Evolutionary conservation across 108 stramenopile genomes (phyloP).

Genomic region (Craspedostauros australis): DNA sequence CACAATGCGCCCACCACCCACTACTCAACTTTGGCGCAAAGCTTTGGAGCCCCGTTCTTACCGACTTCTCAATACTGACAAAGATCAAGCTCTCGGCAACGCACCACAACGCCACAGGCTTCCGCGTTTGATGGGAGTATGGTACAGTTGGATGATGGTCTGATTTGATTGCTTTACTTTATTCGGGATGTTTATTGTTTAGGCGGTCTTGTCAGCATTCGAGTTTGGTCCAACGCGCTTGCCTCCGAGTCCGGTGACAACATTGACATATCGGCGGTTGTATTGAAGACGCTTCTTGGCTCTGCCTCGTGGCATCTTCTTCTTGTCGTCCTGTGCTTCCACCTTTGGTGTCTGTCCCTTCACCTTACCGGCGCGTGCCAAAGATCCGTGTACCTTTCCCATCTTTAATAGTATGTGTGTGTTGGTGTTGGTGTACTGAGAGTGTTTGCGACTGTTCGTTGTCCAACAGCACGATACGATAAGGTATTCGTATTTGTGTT

Average conservation of each 20-base stretch:
- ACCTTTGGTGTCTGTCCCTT: conserved; percentile 99
- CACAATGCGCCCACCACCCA: too few species aligned
- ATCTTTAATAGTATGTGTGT: conserved; percentile 30
- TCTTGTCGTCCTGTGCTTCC: conserved; percentile 89
- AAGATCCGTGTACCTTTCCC: conserved; percentile 99
- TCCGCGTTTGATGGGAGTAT: too few species aligned
- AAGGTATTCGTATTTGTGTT: too few species aligned
- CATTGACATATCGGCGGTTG: conserved; percentile 99
- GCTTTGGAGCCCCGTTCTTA: too few species aligned
- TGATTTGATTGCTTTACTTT: not conserved
- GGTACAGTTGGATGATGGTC: not conserved
- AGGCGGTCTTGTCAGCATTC: conserved; percentile 94
- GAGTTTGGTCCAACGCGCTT: conserved; percentile 98
- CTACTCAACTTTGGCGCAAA: too few species aligned
- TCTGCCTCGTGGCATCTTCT: conserved; percentile 95
- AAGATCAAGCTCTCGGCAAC: too few species aligned
- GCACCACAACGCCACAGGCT: too few species aligned
- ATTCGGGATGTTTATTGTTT: conserved; percentile 25
- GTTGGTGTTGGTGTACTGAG: too few species aligned
- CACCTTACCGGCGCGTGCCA: conserved; percentile 99
- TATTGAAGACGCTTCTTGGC: conserved; percentile 99
- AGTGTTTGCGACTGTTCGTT: too few species aligned
- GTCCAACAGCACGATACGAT: too few species aligned
- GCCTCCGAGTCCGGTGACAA: conserved; percentile 96
- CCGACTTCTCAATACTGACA: too few species aligned